A percentile compares a stretch with the other conserved stretches of the same genome.
Conservation (phyloP, 2,329 filamentous ascomycete species). For the Aspergillus tubingensis region DNA sequence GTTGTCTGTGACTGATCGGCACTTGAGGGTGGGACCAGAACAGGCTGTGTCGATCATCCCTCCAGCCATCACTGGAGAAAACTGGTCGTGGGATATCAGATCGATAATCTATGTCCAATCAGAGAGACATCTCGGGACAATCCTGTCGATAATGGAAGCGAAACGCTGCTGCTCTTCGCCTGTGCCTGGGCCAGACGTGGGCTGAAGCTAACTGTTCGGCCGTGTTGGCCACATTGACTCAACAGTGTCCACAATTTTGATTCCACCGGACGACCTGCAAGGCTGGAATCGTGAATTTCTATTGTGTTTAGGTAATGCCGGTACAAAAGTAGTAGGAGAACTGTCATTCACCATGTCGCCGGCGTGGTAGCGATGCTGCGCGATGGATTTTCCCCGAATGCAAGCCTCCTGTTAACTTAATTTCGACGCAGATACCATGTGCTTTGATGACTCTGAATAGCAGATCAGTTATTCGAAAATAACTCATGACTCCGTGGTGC, state of each 20-base stretch:
- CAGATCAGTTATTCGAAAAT: not conserved
- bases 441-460: not conserved
- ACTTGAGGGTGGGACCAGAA: not conserved
- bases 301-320: not conserved
- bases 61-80: not conserved
- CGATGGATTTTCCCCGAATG: no score
- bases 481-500: no score
- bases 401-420: no score
- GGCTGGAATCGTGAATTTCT: not conserved
- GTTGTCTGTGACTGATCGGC: not conserved
- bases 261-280: not conserved
- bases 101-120: not conserved
- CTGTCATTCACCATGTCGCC: not conserved
- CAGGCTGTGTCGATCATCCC: not conserved
- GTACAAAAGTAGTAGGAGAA: not conserved
- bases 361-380: not conserved
- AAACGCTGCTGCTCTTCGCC: not conserved
- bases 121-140: not conserved
- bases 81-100: not conserved
- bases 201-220: not conserved
- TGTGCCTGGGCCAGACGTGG: not conserved
- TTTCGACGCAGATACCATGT: no score
- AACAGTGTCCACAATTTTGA: not conserved
- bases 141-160: not conserved
- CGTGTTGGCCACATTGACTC: not conserved